Conservation (phyloP, 352 stramenopile genomes). For the Phytophthora pini region DNA sequence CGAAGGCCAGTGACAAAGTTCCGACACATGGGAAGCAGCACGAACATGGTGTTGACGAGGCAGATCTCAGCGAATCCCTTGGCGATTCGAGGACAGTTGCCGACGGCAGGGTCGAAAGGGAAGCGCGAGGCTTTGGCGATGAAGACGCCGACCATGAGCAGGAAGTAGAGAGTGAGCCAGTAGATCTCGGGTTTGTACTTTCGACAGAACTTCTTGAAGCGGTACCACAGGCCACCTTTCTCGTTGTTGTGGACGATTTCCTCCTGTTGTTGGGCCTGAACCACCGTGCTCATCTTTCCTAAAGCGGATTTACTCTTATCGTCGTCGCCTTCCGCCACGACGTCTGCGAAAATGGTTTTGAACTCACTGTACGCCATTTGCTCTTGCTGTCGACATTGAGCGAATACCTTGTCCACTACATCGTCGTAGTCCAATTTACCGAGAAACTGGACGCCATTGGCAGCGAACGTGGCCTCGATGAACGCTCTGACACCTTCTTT, state of each 20-base stretch:
- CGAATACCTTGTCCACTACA: constrained; percentile 51
- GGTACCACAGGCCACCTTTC: constrained; percentile 24
- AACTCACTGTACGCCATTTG: too few relatives aligned
- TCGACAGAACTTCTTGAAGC: constrained; percentile 42
- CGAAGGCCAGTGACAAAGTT: constrained; percentile 68
- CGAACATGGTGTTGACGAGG: constrained; percentile 78
- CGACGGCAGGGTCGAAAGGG: constrained; percentile 53
- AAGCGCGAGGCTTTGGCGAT: constrained; percentile 52
- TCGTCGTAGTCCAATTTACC: constrained; percentile 55
- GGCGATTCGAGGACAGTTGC: constrained; percentile 60
- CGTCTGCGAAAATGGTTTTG: too few relatives aligned
- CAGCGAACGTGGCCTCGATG: constrained; percentile 59
- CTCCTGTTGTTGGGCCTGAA: too few relatives aligned
- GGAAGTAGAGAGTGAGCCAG: constrained; percentile 55
- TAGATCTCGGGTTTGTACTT: constrained; percentile 62
- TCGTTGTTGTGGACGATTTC: constrained; percentile 22
- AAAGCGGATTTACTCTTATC: too few relatives aligned
- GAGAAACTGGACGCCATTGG: constrained; percentile 64
- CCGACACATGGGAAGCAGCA: constrained; percentile 79
- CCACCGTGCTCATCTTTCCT: too few relatives aligned
- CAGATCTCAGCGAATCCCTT: constrained; percentile 77
- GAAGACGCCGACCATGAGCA: constrained; percentile 53
- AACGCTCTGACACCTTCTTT: constrained; percentile 61
- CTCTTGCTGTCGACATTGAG: too few relatives aligned
- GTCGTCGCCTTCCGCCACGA: too few relatives aligned